Evolutionary conservation across 2,329 filamentous ascomycete genomes (phyloP).

Genomic region (Bipolaris zeicola): DNA sequence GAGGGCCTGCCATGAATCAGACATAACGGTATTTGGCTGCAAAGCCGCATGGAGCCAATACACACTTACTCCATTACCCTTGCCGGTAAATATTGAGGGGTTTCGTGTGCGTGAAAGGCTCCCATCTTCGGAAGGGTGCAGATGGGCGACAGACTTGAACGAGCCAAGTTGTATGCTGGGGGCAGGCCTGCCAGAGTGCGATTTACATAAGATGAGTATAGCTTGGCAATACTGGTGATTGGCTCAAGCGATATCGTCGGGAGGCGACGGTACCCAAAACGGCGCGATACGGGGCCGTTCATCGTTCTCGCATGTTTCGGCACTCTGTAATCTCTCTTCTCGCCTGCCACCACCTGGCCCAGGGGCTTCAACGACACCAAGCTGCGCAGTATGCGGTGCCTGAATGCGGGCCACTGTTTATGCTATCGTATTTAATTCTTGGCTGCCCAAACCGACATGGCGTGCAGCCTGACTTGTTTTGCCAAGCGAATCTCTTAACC

Average conservation of each 20-base stretch:
- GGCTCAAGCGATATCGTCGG: conserved; percentile 12
- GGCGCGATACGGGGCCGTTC: neutral
- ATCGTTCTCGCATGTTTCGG: neutral
- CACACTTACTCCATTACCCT: conserved; percentile 11
- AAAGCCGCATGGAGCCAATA: conserved; percentile 14
- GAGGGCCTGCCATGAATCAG: conserved; percentile 13
- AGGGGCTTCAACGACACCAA: conserved; percentile 8
- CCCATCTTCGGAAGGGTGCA: neutral
- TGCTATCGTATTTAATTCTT: neutral
- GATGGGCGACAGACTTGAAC: neutral
- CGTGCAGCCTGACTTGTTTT: neutral
- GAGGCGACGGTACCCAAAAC: conserved; percentile 1
- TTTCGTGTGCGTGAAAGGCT: too few relatives aligned
- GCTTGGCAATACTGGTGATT: conserved; percentile 19
- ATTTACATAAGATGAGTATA: conserved; percentile 9
- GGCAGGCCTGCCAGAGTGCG: conserved; percentile 9
- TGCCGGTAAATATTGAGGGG: neutral
- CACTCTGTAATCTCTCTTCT: neutral
- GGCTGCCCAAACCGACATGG: neutral
- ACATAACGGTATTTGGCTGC: conserved; percentile 6
- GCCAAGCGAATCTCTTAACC: conserved; percentile 9
- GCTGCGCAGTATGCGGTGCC: conserved; percentile 5
- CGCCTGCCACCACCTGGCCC: neutral
- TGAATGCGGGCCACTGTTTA: conserved; percentile 4
- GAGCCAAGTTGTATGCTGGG: conserved; percentile 10